Evolutionary conservation across 2,329 filamentous ascomycete species (phyloP).

Genomic region (Chrysoporthe austroafricana): DNA sequence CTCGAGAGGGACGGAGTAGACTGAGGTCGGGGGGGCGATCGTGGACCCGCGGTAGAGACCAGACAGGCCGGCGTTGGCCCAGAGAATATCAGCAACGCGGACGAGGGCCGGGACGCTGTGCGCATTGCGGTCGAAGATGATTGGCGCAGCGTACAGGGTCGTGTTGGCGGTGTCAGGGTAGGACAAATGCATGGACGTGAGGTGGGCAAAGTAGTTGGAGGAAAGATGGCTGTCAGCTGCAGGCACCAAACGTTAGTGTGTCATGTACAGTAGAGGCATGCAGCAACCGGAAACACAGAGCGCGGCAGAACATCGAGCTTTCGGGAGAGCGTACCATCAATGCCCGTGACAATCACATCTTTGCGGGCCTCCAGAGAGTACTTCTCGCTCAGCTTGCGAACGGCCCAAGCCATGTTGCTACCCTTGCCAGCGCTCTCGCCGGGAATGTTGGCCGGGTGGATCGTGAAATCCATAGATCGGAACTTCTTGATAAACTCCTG

Average conservation of each 20-base stretch:
- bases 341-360: slow-evolving; percentile 70
- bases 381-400: slow-evolving; percentile 65
- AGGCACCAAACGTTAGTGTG: slow-evolving; percentile 36
- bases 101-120: slow-evolving; percentile 69
- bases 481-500: slow-evolving; percentile 67
- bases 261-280: slow-evolving; percentile 30
- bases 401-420: slow-evolving; percentile 75
- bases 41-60: slow-evolving; percentile 66
- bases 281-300: slow-evolving; percentile 17
- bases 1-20: slow-evolving; percentile 71
- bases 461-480: slow-evolving; percentile 67
- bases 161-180: slow-evolving; percentile 63
- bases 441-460: slow-evolving; percentile 68
- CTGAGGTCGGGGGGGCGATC: slow-evolving; percentile 72
- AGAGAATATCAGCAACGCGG: slow-evolving; percentile 72
- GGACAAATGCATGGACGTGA: slow-evolving; percentile 65
- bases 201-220: slow-evolving; percentile 67
- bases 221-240: slow-evolving; percentile 73
- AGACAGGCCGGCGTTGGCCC: slow-evolving; percentile 72
- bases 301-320: slow-evolving; percentile 1
- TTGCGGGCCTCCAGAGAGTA: slow-evolving; percentile 58
- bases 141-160: slow-evolving; percentile 70
- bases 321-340: slow-evolving; percentile 63
- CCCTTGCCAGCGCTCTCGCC: slow-evolving; percentile 75
- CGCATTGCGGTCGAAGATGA: slow-evolving; percentile 76